These are phyloP conservation scores for Pythium apleroticum DNA, from an alignment of 352 stramenopile genomes.

Conservation along the genomic window DNA sequence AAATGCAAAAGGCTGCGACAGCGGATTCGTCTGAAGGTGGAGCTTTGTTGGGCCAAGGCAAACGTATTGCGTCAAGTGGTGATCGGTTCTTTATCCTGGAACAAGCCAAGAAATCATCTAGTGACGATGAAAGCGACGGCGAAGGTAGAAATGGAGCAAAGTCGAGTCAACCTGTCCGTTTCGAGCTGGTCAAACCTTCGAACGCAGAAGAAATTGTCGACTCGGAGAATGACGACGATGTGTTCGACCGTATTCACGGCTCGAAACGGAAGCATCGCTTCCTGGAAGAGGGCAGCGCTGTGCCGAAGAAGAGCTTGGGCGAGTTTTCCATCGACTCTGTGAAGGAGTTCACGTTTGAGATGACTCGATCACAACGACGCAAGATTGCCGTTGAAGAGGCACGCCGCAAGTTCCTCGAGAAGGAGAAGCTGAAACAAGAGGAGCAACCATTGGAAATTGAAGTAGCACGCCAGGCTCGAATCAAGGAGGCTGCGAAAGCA, in stretches of 20 bases:
- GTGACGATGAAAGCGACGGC: conserved; percentile 16
- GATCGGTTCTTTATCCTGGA: conserved; percentile 77
- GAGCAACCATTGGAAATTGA: conserved; percentile 53
- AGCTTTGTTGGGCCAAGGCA: conserved; percentile 35
- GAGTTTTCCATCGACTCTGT: conserved; percentile 36
- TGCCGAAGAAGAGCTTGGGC: conserved; percentile 28
- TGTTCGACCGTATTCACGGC: conserved; percentile 27
- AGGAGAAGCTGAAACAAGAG: conserved; percentile 39
- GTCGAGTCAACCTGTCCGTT: conserved; percentile 4
- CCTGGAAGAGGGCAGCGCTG: conserved; percentile 18
- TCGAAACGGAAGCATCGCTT: conserved; percentile 21
- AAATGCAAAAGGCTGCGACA: conserved; percentile 42
- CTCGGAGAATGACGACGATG: conserved; percentile 21
- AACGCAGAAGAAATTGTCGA: conserved; percentile 7
- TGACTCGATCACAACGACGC: conserved; percentile 28
- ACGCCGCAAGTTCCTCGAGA: conserved; percentile 21
- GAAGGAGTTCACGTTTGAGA: conserved; percentile 31
- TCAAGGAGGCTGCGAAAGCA: background rate
- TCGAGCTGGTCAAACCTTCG: conserved; percentile 4
- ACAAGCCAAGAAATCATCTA: conserved; percentile 29
- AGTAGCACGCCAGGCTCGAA: conserved; percentile 28
- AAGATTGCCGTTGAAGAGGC: conserved; percentile 34
- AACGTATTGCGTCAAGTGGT: conserved; percentile 80
- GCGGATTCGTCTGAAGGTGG: conserved; percentile 11
- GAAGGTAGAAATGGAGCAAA: background rate